Conservation (phyloP, 129 eudicot genomes). For the Glebionis coronaria region DNA sequence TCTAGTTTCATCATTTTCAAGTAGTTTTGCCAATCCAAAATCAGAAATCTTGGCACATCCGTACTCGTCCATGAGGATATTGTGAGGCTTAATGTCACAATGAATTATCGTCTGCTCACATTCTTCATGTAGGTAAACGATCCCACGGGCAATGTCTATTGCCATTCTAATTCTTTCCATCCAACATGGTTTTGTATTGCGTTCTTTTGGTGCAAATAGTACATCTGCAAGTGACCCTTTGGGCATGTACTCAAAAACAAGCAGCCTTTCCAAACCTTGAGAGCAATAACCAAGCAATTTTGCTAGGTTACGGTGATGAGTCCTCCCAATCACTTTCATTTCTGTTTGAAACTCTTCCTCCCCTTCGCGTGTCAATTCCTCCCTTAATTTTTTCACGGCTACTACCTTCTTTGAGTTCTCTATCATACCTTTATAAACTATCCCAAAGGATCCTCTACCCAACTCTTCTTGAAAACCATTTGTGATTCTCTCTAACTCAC, state of each 20-base stretch:
- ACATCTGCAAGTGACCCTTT: constrained; percentile 47
- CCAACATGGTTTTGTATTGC: constrained; percentile 26
- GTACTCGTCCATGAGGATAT: constrained; percentile 36
- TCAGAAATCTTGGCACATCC: constrained; percentile 30
- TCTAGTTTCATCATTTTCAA: constrained; percentile 24
- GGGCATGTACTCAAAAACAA: constrained; percentile 46
- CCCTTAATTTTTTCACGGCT: constrained; percentile 30
- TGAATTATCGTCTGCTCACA: constrained; percentile 37
- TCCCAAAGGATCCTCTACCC: constrained; percentile 46
- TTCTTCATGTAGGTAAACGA: constrained; percentile 35
- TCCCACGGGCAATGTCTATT: constrained; percentile 25
- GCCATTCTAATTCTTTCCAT: constrained; percentile 22
- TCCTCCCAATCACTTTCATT: constrained; percentile 39
- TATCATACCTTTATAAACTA: constrained; percentile 39
- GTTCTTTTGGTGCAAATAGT: constrained; percentile 18
- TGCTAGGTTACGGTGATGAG: constrained; percentile 45
- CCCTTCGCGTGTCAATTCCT: constrained; percentile 29
- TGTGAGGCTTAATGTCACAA: constrained; percentile 45
- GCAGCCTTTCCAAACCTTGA: constrained; percentile 32
- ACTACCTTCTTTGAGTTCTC: constrained; percentile 20
- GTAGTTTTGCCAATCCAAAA: constrained; percentile 32
- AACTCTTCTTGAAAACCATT: constrained; percentile 34
- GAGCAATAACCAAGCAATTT: constrained; percentile 39
- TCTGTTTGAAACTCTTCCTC: constrained; percentile 47
- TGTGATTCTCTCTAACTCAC: constrained; percentile 29